Base-by-base conservation (phyloP, 2,329 filamentous ascomycete species). In the Cadophora sp. region DNA sequence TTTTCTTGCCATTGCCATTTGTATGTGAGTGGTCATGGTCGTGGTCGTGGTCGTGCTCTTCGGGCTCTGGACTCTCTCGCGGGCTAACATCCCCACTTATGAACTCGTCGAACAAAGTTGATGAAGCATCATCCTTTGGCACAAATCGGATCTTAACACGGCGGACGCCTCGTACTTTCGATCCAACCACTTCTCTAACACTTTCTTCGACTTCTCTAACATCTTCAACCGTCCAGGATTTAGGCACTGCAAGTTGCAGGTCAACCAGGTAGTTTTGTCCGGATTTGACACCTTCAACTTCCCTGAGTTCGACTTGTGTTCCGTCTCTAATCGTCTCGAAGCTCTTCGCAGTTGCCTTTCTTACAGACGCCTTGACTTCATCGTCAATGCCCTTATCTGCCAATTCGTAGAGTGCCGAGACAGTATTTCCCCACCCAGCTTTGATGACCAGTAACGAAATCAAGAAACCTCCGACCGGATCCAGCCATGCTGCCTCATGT, bases 211-310 rank as follows among this genome's bases (percentile, higher is more conserved):
- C 83, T 19, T 85, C 81, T 46, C 88, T 84, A 8, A 90, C 87
- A 65, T 91, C 87, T 64, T 89, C 87, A 6, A 99, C 83, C 0
- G 91, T 91, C 91, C 92, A 97, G 40, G 83, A 82, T 26, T 85
- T 86, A 0, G 95, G 93, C 19, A 97, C 92, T 1, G 88, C 91
- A 69, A 98, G 81, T 79, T 97, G 94, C 8, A 99, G 80, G 74
- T 98, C 96, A 74, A 98, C 90, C 34, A 98, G 84, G 78, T 97
- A 97, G 81, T 97, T 99, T 80, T 97, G 96, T 34, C 96, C 96
- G 3, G 93, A 96, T 81, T 99, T 99, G 80, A 97, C 87, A 65
- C 96, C 96, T 72, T 93, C 92, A 3, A 98, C 87, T 55, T 92
- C 91, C 55, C 91, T 87, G 56, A 97, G 81, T 76, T 92, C 88